Base-by-base conservation (phyloP, 2,329 filamentous ascomycete species). In the Aspergillus sp. region DNA sequence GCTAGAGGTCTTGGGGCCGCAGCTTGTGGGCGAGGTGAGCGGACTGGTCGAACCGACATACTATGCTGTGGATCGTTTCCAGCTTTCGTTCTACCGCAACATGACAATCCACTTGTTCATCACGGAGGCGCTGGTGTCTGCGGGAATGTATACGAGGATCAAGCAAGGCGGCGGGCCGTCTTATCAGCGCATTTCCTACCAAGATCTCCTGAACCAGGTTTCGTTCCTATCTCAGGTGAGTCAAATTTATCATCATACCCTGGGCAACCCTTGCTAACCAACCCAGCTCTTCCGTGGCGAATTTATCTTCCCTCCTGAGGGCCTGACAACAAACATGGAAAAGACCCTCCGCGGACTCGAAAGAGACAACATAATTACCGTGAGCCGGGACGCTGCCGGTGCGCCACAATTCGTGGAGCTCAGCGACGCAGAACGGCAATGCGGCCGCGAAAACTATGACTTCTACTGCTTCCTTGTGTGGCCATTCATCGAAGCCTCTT, bases 101-200 rank as follows among this genome's bases (percentile, higher is more conserved):
- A 98, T 98, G 95, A 97, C 94, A 0, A 99, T 99, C 63, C 95
- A 99, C 73, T 85, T 99, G 5, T 99, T 99, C 76, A 95, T 99
- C 59, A 90, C 92, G 2, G 93, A 98, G 74, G 91, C 94, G 0
- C 82, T 99, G 4, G 91, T 98, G 21, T 95, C 91, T 63, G 91
- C 89, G 4, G 91, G 91, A 28, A 89, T 99, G 83, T 99, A 99
- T 75, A 95, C 89, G 0, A 86, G 87, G 48, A 90, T 98, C 57
- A 99, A 99, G 76, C 87, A 88, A 63, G 95, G 95, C 15, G 94
- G 94, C n/a, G 91, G 91, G 0, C 90, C 91, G 0, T 82, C 88
- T 4, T 86, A 90, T 66, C 92, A 98, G 72, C 86, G 90, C 50
- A 94, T 97, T 25, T 78, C 86, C 0, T 96, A 92, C 72, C 74